phyloP scores from a whole-genome alignment of 169 alveolate species.

The Cryptosporidium muris region DNA sequence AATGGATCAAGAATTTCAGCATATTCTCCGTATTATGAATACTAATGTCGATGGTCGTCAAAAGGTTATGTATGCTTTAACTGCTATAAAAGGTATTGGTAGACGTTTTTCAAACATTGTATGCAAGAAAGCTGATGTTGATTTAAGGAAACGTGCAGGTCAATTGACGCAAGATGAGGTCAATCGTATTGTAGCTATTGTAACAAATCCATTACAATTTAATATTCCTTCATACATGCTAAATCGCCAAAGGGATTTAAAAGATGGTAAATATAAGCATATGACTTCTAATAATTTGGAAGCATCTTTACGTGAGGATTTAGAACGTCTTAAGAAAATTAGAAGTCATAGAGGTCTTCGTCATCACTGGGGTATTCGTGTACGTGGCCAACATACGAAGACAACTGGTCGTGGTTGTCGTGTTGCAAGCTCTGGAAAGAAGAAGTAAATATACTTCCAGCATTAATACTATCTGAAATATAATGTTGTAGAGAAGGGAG shows the following conservation, averaged over 20 bases:
- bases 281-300: slow-evolving; percentile 94
- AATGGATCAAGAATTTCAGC: slow-evolving; percentile 92
- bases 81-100: slow-evolving; percentile 98
- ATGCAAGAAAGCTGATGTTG: slow-evolving; percentile 97
- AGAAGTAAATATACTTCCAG: slow-evolving; percentile 81
- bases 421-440: slow-evolving; percentile 96
- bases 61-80: slow-evolving; percentile 95
- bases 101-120: slow-evolving; percentile 95
- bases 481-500: too few species aligned
- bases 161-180: slow-evolving; percentile 95
- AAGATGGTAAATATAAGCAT: slow-evolving; percentile 94
- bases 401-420: slow-evolving; percentile 99
- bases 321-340: slow-evolving; percentile 98
- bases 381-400: slow-evolving; percentile 99
- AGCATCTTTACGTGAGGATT: slow-evolving; percentile 97
- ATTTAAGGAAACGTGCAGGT: slow-evolving; percentile 97
- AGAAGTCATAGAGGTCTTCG: slow-evolving; percentile 97
- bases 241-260: slow-evolving; percentile 95
- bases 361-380: slow-evolving; percentile 98
- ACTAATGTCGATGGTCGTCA: slow-evolving; percentile 99
- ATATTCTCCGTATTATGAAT: slow-evolving; percentile 97
- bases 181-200: slow-evolving; percentile 88
- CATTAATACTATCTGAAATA: too few species aligned
- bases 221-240: slow-evolving; percentile 98
- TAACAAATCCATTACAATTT: slow-evolving; percentile 91